phyloP scores from a whole-genome alignment of 495 filamentous ascomycete genomes.

The Xylaria cubensis region DNA sequence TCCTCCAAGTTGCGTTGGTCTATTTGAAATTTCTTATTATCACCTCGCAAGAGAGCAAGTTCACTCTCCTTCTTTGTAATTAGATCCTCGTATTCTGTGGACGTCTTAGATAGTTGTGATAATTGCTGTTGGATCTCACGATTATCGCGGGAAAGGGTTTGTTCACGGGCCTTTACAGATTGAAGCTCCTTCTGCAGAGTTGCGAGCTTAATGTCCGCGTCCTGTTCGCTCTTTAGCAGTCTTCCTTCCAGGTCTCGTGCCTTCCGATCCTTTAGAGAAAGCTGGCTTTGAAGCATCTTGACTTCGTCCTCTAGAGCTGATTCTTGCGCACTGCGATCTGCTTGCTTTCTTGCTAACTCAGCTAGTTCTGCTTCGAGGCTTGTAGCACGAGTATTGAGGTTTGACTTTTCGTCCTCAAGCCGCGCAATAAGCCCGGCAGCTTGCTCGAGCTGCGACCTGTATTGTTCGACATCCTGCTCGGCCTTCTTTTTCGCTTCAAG shows the following conservation, averaged over 20 bases:
- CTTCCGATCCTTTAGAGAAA: conserved; percentile 89
- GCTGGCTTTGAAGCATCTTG: conserved; percentile 89
- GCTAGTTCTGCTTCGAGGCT: conserved; percentile 72
- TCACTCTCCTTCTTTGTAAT: conserved; percentile 94
- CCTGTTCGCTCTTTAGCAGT: conserved; percentile 83
- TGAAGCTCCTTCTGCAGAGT: conserved; percentile 84
- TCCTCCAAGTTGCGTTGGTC: conserved; percentile 79
- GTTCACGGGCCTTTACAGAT: conserved; percentile 69
- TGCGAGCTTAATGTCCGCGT: conserved; percentile 85
- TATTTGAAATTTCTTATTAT: conserved; percentile 77
- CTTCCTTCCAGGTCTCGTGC: conserved; percentile 85
- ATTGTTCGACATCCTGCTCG: conserved; percentile 82
- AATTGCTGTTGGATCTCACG: conserved; percentile 84
- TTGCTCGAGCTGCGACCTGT: conserved; percentile 84
- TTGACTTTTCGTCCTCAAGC: conserved; percentile 83
- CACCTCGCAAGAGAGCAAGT: conserved; percentile 79
- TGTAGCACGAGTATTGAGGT: conserved; percentile 68
- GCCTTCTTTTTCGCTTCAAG: conserved; percentile 88
- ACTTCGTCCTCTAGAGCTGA: conserved; percentile 79
- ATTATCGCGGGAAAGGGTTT: conserved; percentile 82
- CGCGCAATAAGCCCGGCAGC: conserved; percentile 84
- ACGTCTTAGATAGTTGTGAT: conserved; percentile 85
- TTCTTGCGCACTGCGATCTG: conserved; percentile 73
- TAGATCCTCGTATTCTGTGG: conserved; percentile 92
- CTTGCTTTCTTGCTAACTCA: conserved; percentile 69